Percentiles rank a stretch among this genome's conserved stretches.
phyloP scores from a whole-genome alignment of 2,329 filamentous ascomycete genomes.

The Paecilomyces variotii region DNA sequence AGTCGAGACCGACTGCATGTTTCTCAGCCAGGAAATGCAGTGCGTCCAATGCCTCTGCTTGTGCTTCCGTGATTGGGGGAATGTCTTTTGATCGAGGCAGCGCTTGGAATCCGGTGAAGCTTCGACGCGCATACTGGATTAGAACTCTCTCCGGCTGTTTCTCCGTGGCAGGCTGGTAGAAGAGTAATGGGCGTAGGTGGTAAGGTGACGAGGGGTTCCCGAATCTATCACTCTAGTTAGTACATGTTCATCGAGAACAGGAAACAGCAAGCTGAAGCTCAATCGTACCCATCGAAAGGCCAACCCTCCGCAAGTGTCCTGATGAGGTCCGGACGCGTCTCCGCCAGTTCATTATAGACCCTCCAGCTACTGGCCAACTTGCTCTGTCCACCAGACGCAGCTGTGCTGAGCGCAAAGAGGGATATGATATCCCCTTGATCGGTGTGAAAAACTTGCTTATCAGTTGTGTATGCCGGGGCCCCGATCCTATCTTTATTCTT shows the following conservation, averaged over 20 bases:
- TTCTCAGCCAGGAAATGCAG: conserved; percentile 43
- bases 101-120: conserved; percentile 45
- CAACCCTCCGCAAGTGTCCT: conserved; percentile 43
- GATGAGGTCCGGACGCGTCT: conserved; percentile 46
- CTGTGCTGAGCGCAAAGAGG: conserved; percentile 39
- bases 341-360: conserved; percentile 49
- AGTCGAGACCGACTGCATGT: conserved; percentile 34
- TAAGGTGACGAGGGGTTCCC: conserved; percentile 42
- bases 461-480: conserved; percentile 36
- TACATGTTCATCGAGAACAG: neutral
- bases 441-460: conserved; percentile 47
- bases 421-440: conserved; percentile 48
- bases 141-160: conserved; percentile 45
- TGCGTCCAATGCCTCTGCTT: conserved; percentile 46
- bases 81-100: conserved; percentile 36
- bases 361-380: conserved; percentile 47
- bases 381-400: conserved; percentile 44
- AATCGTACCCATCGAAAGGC: conserved; percentile 38
- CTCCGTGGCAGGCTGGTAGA: conserved; percentile 45
- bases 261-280: neutral
- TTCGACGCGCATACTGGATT: conserved; percentile 54
- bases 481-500: conserved; percentile 28
- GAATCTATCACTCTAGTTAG: conserved; percentile 35
- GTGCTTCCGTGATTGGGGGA: conserved; percentile 44
- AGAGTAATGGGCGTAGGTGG: conserved; percentile 34